Evolutionary conservation across 83 land plant species (phyloP).

Genomic region (Thuja plicata): DNA sequence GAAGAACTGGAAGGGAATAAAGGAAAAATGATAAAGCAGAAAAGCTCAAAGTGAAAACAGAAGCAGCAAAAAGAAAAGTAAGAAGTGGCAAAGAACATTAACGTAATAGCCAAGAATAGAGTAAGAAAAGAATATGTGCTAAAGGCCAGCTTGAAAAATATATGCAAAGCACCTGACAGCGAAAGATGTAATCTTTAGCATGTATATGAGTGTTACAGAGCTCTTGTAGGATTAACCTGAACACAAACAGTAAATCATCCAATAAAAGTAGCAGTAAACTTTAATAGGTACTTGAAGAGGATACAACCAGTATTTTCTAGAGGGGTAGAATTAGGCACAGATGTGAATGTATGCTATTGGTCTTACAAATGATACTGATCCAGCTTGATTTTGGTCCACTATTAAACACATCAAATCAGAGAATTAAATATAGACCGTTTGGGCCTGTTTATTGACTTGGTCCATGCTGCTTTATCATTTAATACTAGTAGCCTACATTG

Average conservation of each 20-base stretch:
- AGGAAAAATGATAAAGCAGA: neutral
- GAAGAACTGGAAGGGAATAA: neutral
- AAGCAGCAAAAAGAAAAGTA: neutral
- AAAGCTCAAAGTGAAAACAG: neutral
- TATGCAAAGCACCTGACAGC: neutral
- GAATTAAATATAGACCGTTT: neutral
- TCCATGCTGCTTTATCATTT: neutral
- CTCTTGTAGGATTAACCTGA: neutral
- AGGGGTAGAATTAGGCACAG: neutral
- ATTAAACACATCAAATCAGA: neutral
- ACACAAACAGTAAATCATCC: too few relatives aligned
- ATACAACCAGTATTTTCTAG: neutral
- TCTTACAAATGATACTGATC: neutral
- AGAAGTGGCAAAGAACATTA: neutral
- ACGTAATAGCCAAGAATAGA: neutral
- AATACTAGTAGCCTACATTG: neutral
- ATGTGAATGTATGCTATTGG: neutral
- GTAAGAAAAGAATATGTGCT: neutral
- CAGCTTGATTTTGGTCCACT: neutral
- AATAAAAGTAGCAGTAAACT: neutral
- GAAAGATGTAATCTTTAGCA: neutral
- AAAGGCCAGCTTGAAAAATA: neutral
- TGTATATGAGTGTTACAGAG: neutral
- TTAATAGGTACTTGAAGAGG: neutral
- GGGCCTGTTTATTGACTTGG: neutral